phyloP scores from a whole-genome alignment of 2,329 filamentous ascomycete genomes.

The Stagonosporopsis cucurbitacearum region DNA sequence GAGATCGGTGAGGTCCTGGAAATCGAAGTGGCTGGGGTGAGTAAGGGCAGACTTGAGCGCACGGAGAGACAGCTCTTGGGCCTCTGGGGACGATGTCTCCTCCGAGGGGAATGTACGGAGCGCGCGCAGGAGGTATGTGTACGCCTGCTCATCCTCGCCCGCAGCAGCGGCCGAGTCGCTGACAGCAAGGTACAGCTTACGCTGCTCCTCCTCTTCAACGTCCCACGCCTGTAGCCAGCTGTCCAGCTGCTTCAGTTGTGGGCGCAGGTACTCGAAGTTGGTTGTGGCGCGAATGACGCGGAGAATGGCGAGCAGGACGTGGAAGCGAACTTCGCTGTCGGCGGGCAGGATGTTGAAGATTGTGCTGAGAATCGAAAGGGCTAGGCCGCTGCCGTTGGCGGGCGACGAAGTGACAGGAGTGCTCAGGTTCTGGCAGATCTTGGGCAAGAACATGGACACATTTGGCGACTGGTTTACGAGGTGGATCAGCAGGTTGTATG shows the following conservation, averaged over 20 bases:
- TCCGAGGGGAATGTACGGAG: constrained; percentile 75
- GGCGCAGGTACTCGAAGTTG: constrained; percentile 80
- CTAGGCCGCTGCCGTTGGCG: constrained; percentile 81
- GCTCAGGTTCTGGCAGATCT: constrained; percentile 83
- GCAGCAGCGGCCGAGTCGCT: constrained; percentile 80
- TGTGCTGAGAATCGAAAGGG: constrained; percentile 88
- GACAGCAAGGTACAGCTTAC: constrained; percentile 83
- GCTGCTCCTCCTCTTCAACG: constrained; percentile 78
- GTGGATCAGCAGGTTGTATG: constrained; percentile 96
- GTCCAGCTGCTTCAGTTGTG: constrained; percentile 82
- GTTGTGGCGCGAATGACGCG: constrained; percentile 75
- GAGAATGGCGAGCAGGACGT: constrained; percentile 88
- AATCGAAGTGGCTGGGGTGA: constrained; percentile 72
- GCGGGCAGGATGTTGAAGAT: constrained; percentile 92
- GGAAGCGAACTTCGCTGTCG: constrained; percentile 77
- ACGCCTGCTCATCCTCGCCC: constrained; percentile 77
- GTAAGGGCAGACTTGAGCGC: constrained; percentile 72
- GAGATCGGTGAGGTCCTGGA: constrained; percentile 72
- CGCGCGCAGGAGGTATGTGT: constrained; percentile 76
- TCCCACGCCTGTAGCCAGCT: constrained; percentile 85
- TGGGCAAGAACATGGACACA: constrained; percentile 82
- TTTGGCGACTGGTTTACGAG: constrained; percentile 86
- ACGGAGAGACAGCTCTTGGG: constrained; percentile 66
- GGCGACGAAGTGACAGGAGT: constrained; percentile 87
- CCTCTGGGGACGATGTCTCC: constrained; percentile 61